A percentile compares a stretch with the other conserved stretches of the same genome.
These are phyloP conservation scores for Aspergillus aculeatus DNA, from an alignment of 2,329 filamentous ascomycete species.

Conservation along the genomic window DNA sequence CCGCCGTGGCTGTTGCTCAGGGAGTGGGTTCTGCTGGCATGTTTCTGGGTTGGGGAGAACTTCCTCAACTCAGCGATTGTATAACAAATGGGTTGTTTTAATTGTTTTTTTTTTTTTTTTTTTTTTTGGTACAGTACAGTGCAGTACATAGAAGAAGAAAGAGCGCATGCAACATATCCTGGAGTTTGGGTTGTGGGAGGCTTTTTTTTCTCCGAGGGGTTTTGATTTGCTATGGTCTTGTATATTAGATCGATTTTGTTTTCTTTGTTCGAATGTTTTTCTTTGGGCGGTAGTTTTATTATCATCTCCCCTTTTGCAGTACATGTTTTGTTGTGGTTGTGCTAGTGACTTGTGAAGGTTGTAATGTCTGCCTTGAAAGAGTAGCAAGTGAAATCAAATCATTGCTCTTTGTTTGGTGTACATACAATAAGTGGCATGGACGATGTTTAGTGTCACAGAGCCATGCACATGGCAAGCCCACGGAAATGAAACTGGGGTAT, in stretches of 20 bases:
- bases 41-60: too few species aligned
- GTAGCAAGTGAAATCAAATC: too few species aligned
- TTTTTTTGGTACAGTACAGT: background rate
- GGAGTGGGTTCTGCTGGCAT: too few species aligned
- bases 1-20: too few species aligned
- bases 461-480: background rate
- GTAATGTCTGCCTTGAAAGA: too few species aligned
- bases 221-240: slow-evolving; percentile 11
- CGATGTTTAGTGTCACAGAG: background rate
- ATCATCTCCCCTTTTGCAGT: slow-evolving; percentile 9
- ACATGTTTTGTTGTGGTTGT: too few species aligned
- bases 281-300: too few species aligned
- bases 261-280: background rate
- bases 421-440: background rate
- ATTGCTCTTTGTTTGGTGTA: background rate
- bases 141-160: slow-evolving; percentile 1
- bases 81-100: too few species aligned
- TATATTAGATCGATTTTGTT: slow-evolving; percentile 13
- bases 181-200: too few species aligned
- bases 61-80: too few species aligned
- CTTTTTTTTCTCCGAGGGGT: slow-evolving; percentile 13
- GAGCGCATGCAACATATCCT: background rate
- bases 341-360: too few species aligned
- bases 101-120: too few species aligned
- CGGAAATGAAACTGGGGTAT: slow-evolving; percentile 27